phyloP scores from a whole-genome alignment of 495 filamentous ascomycete species.

The Penicillium canescens region DNA sequence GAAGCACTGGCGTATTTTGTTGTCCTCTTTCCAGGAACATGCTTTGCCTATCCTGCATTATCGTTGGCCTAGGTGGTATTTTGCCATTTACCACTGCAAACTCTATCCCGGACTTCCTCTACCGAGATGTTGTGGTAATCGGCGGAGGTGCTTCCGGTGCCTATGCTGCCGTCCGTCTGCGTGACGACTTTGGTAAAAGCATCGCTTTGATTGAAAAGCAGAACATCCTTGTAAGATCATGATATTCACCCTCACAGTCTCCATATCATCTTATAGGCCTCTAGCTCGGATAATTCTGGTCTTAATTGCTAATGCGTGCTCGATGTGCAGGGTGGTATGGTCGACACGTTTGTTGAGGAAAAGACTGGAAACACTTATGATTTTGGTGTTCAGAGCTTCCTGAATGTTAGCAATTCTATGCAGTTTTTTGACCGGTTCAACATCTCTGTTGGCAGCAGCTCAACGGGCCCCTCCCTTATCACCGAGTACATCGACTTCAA shows the following conservation, averaged over 20 bases:
- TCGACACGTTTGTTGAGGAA: conserved; percentile 39
- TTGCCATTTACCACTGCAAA: conserved; percentile 6
- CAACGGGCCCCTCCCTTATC: conserved; percentile 14
- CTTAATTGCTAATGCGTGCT: conserved; percentile 7
- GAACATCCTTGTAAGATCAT: conserved; percentile 31
- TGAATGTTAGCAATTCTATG: conserved; percentile 32
- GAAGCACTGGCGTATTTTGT: no score
- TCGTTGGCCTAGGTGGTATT: conserved; percentile 10
- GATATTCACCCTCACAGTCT: no score
- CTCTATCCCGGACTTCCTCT: conserved; percentile 1
- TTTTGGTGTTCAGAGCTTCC: conserved; percentile 42
- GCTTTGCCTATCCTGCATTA: no score
- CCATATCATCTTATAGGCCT: neutral
- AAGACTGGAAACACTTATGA: conserved; percentile 32
- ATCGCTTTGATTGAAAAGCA: conserved; percentile 45
- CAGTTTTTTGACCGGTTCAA: conserved; percentile 46
- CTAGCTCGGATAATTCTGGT: neutral
- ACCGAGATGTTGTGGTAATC: conserved; percentile 41
- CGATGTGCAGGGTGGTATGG: conserved; percentile 41
- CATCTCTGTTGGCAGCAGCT: conserved; percentile 21
- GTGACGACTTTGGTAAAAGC: conserved; percentile 37
- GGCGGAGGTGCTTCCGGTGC: conserved; percentile 50
- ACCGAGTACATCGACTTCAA: conserved; percentile 41
- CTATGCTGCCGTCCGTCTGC: conserved; percentile 46
- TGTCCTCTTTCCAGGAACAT: no score